Base-by-base conservation (phyloP, 1,284 basidiomycete genomes). In the Fomitopsis betulina region DNA sequence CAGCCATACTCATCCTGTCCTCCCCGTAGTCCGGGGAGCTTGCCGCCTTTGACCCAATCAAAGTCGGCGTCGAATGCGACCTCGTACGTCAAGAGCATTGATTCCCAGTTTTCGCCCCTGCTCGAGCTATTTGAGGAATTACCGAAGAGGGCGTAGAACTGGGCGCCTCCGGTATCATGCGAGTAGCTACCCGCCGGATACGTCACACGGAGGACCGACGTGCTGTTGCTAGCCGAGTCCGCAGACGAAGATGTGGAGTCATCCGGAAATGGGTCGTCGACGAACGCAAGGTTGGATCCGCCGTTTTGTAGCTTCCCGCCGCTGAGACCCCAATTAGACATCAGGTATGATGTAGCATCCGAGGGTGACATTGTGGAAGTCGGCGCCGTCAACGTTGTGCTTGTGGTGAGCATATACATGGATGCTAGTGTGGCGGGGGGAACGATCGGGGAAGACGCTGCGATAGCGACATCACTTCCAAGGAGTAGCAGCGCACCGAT, bases 21-120 rank as follows among this genome's bases (percentile, higher is more conserved):
- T 19, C 79, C 78, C 49, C 77, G 66, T 45, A 79, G 53, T 0
- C 79, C 79, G n/a, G 79, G 78, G 17, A 80, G 68, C 68, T 80
- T 80, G 4, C 79, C 79, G 49, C 79, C 78, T 64, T 76, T 76
- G 30, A 78, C 76, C 63, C 72, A 86, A 66, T 65, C 80, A 77
- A 66, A 82, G 72, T 72, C 72, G 0, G 72, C 58, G 61, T 85
- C 84, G 67, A 91, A 89, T 0, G 86, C 85, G 39, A 91, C 74
- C 66, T 91, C 87, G 69, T 91, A 91, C 9, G 83, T 79, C 17
- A 89, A 68, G 56, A 87, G 70, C 85, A 88, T 84, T 21, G 83
- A 81, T 60, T 82, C 74, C 65, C 87, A 87, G 21, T 73, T 69
- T 9, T 77, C 76, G 2, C 79, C 78, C 61, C 80, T 75, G 15